Conservation (phyloP, 345 rosid species). For the Citrus glauca region DNA sequence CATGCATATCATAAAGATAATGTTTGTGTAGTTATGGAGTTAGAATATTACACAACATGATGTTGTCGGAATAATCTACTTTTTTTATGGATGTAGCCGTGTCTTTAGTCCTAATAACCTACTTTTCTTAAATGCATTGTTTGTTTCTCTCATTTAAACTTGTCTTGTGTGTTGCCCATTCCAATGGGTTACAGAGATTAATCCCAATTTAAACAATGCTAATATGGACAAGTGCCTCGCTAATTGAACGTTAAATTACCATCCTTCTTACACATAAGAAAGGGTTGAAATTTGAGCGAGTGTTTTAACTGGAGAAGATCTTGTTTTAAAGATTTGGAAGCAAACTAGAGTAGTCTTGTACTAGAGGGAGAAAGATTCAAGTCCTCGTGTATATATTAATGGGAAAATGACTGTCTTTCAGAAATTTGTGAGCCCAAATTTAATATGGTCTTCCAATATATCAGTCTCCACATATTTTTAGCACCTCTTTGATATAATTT, state of each 20-base stretch:
- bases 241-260: neutral
- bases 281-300: too few relatives aligned
- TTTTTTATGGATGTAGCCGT: neutral
- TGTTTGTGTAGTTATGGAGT: slow-evolving; percentile 14
- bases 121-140: slow-evolving; percentile 5
- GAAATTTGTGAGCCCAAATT: too few relatives aligned
- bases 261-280: neutral
- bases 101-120: neutral
- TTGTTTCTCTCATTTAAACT: slow-evolving; percentile 13
- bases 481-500: too few relatives aligned
- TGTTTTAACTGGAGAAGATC: too few relatives aligned
- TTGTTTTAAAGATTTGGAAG: too few relatives aligned
- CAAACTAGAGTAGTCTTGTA: too few relatives aligned
- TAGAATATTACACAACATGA: slow-evolving; percentile 22
- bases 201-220: neutral
- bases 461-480: too few relatives aligned
- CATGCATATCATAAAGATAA: slow-evolving; percentile 5
- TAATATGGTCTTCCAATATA: too few relatives aligned
- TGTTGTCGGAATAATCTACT: slow-evolving; percentile 41
- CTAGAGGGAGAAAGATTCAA: neutral
- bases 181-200: neutral
- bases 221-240: neutral
- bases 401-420: neutral
- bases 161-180: neutral
- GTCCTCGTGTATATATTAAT: neutral